Percentiles rank a stretch among this genome's conserved stretches.
Conservation (phyloP, 495 filamentous ascomycete species). For the Penicillium subrubescens region DNA sequence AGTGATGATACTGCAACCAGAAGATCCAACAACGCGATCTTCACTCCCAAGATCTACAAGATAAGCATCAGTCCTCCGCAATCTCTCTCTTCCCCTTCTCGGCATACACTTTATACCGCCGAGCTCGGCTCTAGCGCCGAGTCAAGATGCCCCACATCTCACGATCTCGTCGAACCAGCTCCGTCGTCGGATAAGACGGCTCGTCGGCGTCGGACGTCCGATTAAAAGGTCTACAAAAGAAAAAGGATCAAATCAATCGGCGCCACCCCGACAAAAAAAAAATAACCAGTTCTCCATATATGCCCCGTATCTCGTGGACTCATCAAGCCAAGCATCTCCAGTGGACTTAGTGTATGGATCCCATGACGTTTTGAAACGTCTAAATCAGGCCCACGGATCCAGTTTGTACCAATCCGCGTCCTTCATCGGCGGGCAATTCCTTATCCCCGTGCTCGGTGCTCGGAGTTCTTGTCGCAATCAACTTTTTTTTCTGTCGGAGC, state of each 20-base stretch:
- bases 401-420: neutral
- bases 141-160: neutral
- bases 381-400: neutral
- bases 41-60: neutral
- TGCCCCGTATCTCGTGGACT: neutral
- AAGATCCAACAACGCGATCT: neutral
- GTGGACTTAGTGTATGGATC: neutral
- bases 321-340: neutral
- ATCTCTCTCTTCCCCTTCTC: neutral
- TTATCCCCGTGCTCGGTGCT: neutral
- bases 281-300: neutral
- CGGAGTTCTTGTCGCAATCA: neutral
- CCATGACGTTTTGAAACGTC: neutral
- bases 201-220: conserved; percentile 22
- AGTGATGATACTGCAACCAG: too few relatives aligned
- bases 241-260: neutral
- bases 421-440: conserved; percentile 5
- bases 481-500: neutral
- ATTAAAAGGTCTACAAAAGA: conserved; percentile 13
- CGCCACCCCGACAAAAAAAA: neutral
- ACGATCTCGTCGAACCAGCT: neutral
- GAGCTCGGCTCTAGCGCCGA: neutral
- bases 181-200: conserved; percentile 24
- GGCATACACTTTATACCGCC: neutral
- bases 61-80: neutral